Evolutionary conservation across 305 asterid species (phyloP), one percentile per base, ranked within the genome.

Genomic region (Rubia peregrina): DNA sequence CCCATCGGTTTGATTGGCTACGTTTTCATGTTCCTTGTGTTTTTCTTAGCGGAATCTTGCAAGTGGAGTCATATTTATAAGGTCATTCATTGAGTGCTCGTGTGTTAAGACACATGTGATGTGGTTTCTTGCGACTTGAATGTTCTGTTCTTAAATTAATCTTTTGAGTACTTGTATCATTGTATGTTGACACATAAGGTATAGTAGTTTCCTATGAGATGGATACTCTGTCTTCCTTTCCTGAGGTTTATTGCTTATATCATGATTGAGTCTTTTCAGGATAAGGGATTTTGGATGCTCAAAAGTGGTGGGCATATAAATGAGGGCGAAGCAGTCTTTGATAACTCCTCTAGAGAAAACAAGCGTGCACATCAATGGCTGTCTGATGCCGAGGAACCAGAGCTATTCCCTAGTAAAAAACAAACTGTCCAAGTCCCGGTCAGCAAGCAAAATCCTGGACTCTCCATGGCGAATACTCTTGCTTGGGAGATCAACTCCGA

Each of bases 221-320:
- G 56, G 67, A 2, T 69, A 42, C 42, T 68, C 24, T 59, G 4
- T 67, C 30, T 55, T 0, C 40, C 7, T 68, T 26, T 36, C 56
- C 64, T 64, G 19, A 19, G 68, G 38, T 55, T 68, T 38, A 76
- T 38, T 40, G 36, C 33, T 57, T 59, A 14, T 12, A 19, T 21
- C 56, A 57, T 8, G n/a, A 71, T 73, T 21, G 74, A 73, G 83
- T 80, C 82, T 74, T 78, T 82, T 69, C 85, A 86, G 82, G 95
- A 88, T 76, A 88, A 89, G 88, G 89, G 83, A 41, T 87, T 91
- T 83, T 88, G 96, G 96, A 82, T 83, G 80, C 87, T 89, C 0
- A 88, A 89, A 68, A 90, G 84, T 5, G 85, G 87, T 73, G 93
- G 83, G 24, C 87, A 85, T 77, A 69, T 81, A 71, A 73, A 72